phyloP scores from a whole-genome alignment of 495 filamentous ascomycete species.

The Aspergillus avenaceus region DNA sequence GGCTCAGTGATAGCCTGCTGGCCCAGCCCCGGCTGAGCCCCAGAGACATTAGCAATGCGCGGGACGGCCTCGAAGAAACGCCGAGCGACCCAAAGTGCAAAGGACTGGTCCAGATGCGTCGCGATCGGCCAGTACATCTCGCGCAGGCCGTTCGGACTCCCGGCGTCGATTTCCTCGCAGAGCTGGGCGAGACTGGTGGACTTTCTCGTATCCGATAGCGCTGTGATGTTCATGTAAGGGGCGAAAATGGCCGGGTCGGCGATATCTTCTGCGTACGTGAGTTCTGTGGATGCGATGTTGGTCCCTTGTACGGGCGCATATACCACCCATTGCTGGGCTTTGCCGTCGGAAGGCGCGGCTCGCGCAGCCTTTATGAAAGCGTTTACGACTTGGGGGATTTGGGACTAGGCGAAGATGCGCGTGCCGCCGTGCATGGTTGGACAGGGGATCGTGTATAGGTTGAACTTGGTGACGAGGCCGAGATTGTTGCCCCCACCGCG shows the following conservation, averaged over 20 bases:
- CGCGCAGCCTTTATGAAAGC: conserved; percentile 8
- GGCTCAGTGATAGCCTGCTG: conserved; percentile 45
- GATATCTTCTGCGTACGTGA: conserved; percentile 38
- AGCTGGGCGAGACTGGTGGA: conserved; percentile 43
- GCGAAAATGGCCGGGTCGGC: conserved; percentile 38
- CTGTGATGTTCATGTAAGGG: conserved; percentile 33
- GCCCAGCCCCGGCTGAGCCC: conserved; percentile 38
- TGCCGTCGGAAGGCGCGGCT: conserved; percentile 11
- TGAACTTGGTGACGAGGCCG: conserved; percentile 46
- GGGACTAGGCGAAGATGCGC: conserved; percentile 1
- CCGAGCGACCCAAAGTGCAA: conserved; percentile 31
- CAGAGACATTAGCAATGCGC: conserved; percentile 29
- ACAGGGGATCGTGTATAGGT: conserved; percentile 27
- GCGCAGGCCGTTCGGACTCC: conserved; percentile 40
- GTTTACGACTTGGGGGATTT: conserved; percentile 5
- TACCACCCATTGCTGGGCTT: conserved; percentile 44
- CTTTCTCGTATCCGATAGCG: conserved; percentile 29
- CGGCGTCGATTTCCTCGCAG: conserved; percentile 34
- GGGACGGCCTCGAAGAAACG: conserved; percentile 32
- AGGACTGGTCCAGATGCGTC: conserved; percentile 27
- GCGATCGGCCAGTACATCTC: conserved; percentile 43
- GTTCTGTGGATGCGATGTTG: conserved; percentile 29
- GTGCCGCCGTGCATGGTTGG: conserved; percentile 3
- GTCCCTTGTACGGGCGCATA: conserved; percentile 29
- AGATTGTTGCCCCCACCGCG: conserved; percentile 49